These are phyloP conservation scores for Orbilia javanica DNA, from an alignment of 2,329 filamentous ascomycete species.

Conservation along the genomic window DNA sequence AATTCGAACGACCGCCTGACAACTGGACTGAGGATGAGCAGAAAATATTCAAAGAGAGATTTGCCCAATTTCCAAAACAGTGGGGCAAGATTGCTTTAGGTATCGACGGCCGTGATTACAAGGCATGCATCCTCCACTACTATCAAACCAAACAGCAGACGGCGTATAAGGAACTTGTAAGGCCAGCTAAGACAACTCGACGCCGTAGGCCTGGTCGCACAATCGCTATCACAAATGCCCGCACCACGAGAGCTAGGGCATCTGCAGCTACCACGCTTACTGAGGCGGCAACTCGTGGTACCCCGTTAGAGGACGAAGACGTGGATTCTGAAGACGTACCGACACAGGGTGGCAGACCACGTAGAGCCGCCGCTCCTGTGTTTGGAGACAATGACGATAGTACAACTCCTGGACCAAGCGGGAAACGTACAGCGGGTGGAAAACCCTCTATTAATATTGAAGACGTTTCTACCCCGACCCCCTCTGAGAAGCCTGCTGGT, in stretches of 20 bases:
- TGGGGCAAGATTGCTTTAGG: constrained; percentile 82
- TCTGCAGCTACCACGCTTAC: constrained; percentile 71
- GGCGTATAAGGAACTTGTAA: constrained; percentile 81
- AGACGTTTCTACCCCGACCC: constrained; percentile 49
- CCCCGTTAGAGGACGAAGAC: constrained; percentile 63
- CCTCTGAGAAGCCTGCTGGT: constrained; percentile 44
- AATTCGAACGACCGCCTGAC: constrained; percentile 79
- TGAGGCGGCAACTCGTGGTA: constrained; percentile 68
- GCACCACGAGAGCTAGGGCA: constrained; percentile 70
- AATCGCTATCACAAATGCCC: constrained; percentile 67
- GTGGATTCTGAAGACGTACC: constrained; percentile 65
- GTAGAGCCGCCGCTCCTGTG: constrained; percentile 66
- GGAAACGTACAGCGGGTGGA: constrained; percentile 30
- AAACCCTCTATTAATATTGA: constrained; percentile 50
- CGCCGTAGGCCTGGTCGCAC: constrained; percentile 44
- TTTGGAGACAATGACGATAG: constrained; percentile 60
- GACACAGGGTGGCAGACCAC: constrained; percentile 68
- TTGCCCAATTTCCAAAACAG: constrained; percentile 82
- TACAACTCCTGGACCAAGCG: constrained; percentile 38
- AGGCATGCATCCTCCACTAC: constrained; percentile 86
- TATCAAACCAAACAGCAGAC: constrained; percentile 82
- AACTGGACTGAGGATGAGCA: constrained; percentile 81
- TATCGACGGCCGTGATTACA: constrained; percentile 76
- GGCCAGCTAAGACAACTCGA: constrained; percentile 61
- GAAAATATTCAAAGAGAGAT: constrained; percentile 78